These are phyloP conservation scores for Peniophora sp. DNA, from an alignment of 1,284 basidiomycete species.

Conservation along the genomic window DNA sequence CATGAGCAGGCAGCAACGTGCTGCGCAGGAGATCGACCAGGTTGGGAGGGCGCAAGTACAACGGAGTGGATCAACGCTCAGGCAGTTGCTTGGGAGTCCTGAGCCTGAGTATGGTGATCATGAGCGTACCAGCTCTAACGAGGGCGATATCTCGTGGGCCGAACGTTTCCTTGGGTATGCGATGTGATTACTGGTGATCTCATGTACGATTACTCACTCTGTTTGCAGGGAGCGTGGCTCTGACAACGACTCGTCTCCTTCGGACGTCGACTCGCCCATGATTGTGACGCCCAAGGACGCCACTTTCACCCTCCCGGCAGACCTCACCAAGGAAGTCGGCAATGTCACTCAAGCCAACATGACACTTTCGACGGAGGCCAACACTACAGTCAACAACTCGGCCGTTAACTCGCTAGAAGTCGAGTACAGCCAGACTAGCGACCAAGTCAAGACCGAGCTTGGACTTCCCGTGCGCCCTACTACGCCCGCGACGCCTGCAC, in stretches of 20 bases:
- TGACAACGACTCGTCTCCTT: constrained; percentile 16
- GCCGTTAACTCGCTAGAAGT: constrained; percentile 67
- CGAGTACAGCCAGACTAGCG: constrained; percentile 48
- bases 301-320: constrained; percentile 18
- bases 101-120: constrained; percentile 27
- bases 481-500: constrained; percentile 6
- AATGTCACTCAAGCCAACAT: constrained; percentile 13
- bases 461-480: constrained; percentile 1
- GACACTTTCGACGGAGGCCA: constrained; percentile 35
- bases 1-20: too few relatives aligned
- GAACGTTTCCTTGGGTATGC: constrained; percentile 61
- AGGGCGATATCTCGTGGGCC: constrained; percentile 76
- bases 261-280: constrained; percentile 16
- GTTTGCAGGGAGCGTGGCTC: constrained; percentile 11
- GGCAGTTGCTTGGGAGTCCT: constrained; percentile 56
- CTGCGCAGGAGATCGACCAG: constrained; percentile 4
- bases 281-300: constrained; percentile 22
- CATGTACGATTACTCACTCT: background rate
- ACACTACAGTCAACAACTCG: constrained; percentile 30
- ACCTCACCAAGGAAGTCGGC: constrained; percentile 2
- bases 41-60: constrained; percentile 43
- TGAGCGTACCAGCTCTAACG: constrained; percentile 23
- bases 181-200: background rate
- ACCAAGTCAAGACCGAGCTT: constrained; percentile 7
- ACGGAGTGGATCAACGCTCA: constrained; percentile 61